Evolutionary conservation across 495 filamentous ascomycete genomes (phyloP).

Genomic region (Cercophora samala): DNA sequence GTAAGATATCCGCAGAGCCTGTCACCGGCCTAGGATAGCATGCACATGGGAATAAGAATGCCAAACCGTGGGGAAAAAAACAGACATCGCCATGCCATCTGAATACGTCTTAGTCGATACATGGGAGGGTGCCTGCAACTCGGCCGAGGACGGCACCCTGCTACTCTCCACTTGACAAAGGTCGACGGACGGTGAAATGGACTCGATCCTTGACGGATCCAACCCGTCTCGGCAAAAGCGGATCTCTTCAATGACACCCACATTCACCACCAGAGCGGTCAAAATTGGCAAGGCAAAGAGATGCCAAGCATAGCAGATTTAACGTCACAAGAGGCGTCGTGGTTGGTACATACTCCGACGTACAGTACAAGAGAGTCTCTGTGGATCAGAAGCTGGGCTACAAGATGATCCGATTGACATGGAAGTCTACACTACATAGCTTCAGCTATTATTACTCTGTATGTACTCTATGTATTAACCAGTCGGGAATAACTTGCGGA

Average conservation of each 20-base stretch:
- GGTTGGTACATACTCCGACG: no score
- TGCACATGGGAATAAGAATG: not conserved
- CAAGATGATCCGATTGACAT: no score
- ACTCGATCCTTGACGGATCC: not conserved
- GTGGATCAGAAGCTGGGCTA: no score
- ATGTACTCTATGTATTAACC: no score
- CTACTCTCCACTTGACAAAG: not conserved
- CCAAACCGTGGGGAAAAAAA: not conserved
- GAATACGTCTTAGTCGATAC: slow-evolving; percentile 1
- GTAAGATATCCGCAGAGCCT: not conserved
- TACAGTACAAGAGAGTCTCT: no score
- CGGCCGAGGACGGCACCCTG: slow-evolving; percentile 3
- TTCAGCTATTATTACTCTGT: no score
- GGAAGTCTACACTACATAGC: no score
- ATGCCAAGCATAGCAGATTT: not conserved
- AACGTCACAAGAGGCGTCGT: not conserved
- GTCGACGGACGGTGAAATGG: not conserved
- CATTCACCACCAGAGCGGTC: not conserved
- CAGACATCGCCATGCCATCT: not conserved
- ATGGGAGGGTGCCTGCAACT: not conserved
- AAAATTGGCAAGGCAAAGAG: not conserved
- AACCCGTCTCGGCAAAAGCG: slow-evolving; percentile 11
- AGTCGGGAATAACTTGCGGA: not conserved
- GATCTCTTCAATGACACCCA: not conserved
- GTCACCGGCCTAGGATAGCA: not conserved